Evolutionary conservation across 2,329 filamentous ascomycete species (phyloP).

Genomic region (Knoxdaviesia proteae): DNA sequence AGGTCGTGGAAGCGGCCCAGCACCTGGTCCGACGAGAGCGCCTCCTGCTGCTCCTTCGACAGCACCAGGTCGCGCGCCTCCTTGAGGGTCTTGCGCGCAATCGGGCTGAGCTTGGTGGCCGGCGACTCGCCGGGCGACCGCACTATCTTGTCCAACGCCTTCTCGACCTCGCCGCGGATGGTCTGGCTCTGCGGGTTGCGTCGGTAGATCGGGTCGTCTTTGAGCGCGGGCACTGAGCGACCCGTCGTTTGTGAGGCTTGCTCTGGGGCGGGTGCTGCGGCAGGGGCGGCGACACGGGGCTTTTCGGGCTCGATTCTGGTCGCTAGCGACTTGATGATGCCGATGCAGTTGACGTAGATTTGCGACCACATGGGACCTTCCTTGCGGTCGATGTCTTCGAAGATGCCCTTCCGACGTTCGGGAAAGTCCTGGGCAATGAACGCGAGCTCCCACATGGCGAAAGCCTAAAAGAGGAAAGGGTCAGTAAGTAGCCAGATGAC

Average conservation of each 20-base stretch:
- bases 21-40: conserved; percentile 26
- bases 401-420: conserved; percentile 61
- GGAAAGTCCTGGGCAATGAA: conserved; percentile 58
- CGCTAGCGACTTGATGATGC: conserved; percentile 46
- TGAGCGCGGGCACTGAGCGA: conserved; percentile 6
- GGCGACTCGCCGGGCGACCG: conserved; percentile 27
- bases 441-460: conserved; percentile 80
- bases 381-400: conserved; percentile 66
- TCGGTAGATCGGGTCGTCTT: conserved; percentile 23
- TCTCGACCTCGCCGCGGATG: conserved; percentile 23
- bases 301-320: conserved; percentile 42
- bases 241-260: background rate
- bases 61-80: conserved; percentile 26
- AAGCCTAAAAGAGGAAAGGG: conserved; percentile 27
- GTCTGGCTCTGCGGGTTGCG: conserved; percentile 15
- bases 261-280: conserved; percentile 10
- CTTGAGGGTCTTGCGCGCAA: conserved; percentile 27
- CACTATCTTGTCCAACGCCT: conserved; percentile 20
- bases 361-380: conserved; percentile 69
- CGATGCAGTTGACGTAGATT: conserved; percentile 47
- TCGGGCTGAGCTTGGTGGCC: conserved; percentile 25
- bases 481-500: background rate
- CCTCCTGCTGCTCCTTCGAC: conserved; percentile 31
- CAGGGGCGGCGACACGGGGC: conserved; percentile 14
- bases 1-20: conserved; percentile 25